Percentiles rank a stretch among this genome's conserved stretches.
Evolutionary conservation across 768 basidiomycete species (phyloP).

Genomic region (Lentinus tigrinus): DNA sequence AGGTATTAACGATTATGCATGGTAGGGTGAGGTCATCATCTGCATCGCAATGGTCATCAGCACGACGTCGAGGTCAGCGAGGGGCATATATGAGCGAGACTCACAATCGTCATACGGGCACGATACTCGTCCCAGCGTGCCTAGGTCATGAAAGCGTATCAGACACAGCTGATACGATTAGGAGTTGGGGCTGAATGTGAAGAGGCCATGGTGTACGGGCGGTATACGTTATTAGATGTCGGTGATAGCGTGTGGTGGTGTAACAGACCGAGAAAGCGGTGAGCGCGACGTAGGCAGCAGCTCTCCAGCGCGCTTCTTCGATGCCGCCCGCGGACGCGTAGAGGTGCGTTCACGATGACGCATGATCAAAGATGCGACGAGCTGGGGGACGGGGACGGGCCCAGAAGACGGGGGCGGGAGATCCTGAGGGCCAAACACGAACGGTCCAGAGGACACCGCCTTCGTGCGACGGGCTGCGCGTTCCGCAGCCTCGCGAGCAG

Average conservation of each 20-base stretch:
- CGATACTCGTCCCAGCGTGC: not conserved
- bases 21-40: conserved; percentile 13
- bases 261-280: conserved; percentile 1
- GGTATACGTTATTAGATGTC: not conserved
- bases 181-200: no score
- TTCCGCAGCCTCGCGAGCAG: conserved; percentile 7
- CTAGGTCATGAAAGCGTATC: conserved; percentile 6
- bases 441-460: not conserved
- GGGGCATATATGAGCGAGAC: not conserved
- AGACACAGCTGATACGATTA: not conserved
- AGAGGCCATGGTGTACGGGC: not conserved
- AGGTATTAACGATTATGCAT: conserved; percentile 16
- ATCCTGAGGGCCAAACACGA: conserved; percentile 2
- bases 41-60: not conserved
- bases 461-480: conserved; percentile 10
- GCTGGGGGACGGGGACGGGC: conserved; percentile 23
- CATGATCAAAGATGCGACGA: conserved; percentile 27
- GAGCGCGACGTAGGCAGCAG: not conserved
- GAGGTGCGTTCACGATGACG: conserved; percentile 25
- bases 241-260: not conserved
- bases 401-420: not conserved
- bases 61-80: not conserved
- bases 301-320: not conserved
- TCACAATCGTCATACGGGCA: conserved; percentile 14
- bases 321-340: conserved; percentile 17